phyloP scores from a whole-genome alignment of 345 rosid species.

The Lepidium africanum region DNA sequence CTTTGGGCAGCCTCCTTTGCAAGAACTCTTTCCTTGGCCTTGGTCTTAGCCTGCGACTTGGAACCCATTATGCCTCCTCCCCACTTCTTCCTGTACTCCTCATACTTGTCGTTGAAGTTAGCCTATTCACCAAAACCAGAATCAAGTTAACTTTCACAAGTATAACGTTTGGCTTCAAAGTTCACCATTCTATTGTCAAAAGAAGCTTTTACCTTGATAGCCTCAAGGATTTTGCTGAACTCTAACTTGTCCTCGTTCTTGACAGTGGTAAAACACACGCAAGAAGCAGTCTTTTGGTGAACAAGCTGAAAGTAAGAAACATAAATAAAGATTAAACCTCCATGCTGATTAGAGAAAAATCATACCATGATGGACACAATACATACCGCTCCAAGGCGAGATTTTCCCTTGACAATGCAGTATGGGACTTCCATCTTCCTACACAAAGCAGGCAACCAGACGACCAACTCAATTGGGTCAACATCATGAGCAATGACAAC shows the following conservation, averaged over 20 bases:
- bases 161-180: neutral
- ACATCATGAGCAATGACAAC: conserved; percentile 85
- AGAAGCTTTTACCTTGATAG: conserved; percentile 47
- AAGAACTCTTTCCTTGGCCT: conserved; percentile 60
- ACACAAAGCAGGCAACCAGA: conserved; percentile 83
- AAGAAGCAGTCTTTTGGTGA: conserved; percentile 60
- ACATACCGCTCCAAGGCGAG: conserved; percentile 62
- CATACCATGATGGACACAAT: neutral
- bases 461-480: conserved; percentile 80
- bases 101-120: conserved; percentile 66
- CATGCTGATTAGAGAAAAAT: neutral
- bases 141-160: neutral
- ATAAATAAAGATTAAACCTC: neutral
- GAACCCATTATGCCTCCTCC: conserved; percentile 88
- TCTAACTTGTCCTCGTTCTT: conserved; percentile 80
- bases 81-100: conserved; percentile 77
- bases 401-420: conserved; percentile 74
- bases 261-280: conserved; percentile 61
- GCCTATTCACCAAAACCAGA: conserved; percentile 31
- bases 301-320: conserved; percentile 34
- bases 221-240: conserved; percentile 70
- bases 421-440: conserved; percentile 86
- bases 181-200: neutral
- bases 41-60: conserved; percentile 66
- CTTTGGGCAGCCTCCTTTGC: conserved; percentile 77